Evolutionary conservation across 768 basidiomycete genomes (phyloP), one percentile per base, ranked within the genome.

Genomic region (Mycena vitilis): DNA sequence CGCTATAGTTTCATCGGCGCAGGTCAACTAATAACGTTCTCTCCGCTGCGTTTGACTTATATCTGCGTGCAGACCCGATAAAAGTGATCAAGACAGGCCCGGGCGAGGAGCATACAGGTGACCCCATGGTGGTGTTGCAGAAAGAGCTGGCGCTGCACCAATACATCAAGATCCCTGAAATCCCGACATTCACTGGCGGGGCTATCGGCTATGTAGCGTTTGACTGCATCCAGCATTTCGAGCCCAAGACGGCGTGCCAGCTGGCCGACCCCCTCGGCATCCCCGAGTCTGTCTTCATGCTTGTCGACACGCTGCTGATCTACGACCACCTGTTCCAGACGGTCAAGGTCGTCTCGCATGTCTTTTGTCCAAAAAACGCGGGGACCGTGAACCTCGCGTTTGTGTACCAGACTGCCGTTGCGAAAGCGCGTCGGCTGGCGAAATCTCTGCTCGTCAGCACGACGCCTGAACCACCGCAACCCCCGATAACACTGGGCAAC

Each of bases 141-240:
- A 90, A 88, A 73, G 95, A 97, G 77, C 88, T 99, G 23, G 82
- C 90, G 9, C 82, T 91, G 60, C 95, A 99, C 83, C 86, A 92
- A 78, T 98, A 96, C 77, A 88, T 98, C 79, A 92, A 92, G 77
- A 89, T 98, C 30, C 95, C 95, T 6, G 93, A 96, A 78, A 86
- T 97, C 42, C 91, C 94, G 2, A 96, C 96, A 0, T 98, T 99
- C 77, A 97, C 96, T 52, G 98, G 98, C 53, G 98, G 98, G 52
- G 97, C 96, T 1, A 95, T 99, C 75, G 98, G 98, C 61, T 99
- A 98, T 78, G 95, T 99, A 68, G 89, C 95, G 15, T 99, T 96
- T 81, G 98, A 99, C 78, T 95, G 95, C 78, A 90, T 99, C 64
- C 95, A 93, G 64, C 90, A 98, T 79, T 99, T 99, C 75, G 98